Base-by-base conservation (phyloP, 345 rosid genomes). In the Camelina sativa region DNA sequence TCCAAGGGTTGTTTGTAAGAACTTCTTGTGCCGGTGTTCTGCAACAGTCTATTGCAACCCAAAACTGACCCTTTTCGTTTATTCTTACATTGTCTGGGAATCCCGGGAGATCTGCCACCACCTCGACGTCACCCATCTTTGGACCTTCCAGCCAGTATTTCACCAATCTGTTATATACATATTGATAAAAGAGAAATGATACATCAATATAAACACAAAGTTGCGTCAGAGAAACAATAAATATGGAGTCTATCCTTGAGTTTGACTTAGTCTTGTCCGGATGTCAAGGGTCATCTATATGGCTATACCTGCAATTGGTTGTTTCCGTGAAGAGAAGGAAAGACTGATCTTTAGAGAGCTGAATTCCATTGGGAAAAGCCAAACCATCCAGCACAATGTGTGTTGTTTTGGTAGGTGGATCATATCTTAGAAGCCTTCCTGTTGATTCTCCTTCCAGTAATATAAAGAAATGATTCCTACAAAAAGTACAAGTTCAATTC, bases 11-110 rank as follows among this genome's bases (percentile, higher is more conserved):
- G 54, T 82, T 73, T 6, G 91, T 55, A 4, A 95, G 88, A 37
- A 90, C 68, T 65, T 95, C 94, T 59, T 95, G 97, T 25, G 96
- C 87, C 2, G 85, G 85, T 1, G 97, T 95, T 60, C 97, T 67
- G 81, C 99, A 95, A 72, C 99, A 92, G 56, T 90, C 97, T 62
- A 95, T 92, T 13, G 99, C 99, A 35, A 95, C 97, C 99, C 99
- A 95, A 74, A 84, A 95, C 66, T 92, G 82, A 28, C 96, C 97
- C 59, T 80, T 86, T 1, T 87, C 92, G 59, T 92, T 95, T 57
- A 84, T 69, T 75, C 97, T 87, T 35, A 92, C 89, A 8, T 95
- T 95, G 84, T 95, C 97, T 1, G 99, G 99, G 67, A 90, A 95
- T n/a, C 99, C 97, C 0, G 97, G 98, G 6, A 93, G 83, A 81